Conservation (phyloP, 2,329 filamentous ascomycete species). For the Colletotrichum lini region DNA sequence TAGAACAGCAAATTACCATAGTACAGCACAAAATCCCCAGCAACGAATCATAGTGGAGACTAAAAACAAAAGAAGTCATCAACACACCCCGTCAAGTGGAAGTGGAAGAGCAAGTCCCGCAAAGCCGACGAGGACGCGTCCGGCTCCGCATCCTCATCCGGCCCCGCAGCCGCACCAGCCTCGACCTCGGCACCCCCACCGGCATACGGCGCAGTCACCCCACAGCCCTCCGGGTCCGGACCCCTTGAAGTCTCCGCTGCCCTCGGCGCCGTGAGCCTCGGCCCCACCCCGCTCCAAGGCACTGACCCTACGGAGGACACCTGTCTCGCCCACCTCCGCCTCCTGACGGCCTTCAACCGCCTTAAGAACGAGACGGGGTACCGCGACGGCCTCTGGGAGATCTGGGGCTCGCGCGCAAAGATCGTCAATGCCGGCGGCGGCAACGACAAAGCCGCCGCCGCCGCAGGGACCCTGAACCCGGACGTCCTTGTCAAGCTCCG, state of each 20-base stretch:
- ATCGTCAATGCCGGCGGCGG: slow-evolving; percentile 27
- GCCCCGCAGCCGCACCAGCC: background rate
- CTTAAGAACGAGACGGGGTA: slow-evolving; percentile 73
- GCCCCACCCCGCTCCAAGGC: background rate
- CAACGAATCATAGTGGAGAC: too few species aligned
- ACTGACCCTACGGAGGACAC: background rate
- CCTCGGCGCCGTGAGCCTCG: background rate
- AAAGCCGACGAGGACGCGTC: background rate
- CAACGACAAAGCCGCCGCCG: background rate
- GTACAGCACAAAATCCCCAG: too few species aligned
- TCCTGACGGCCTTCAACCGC: slow-evolving; percentile 74
- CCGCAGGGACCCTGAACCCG: fast-evolving
- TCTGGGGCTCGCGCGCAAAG: slow-evolving; percentile 61
- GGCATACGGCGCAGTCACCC: background rate
- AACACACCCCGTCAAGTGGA: background rate
- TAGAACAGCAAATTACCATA: background rate
- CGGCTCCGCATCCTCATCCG: background rate
- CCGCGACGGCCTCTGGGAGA: slow-evolving; percentile 72
- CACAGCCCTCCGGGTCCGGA: background rate
- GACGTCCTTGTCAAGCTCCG: slow-evolving; percentile 64
- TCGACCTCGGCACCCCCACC: background rate
- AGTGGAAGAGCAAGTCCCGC: background rate
- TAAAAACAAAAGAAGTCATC: too few species aligned
- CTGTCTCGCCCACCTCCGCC: slow-evolving; percentile 70
- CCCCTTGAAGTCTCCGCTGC: background rate